Percentiles rank a stretch among this genome's conserved stretches.
These are phyloP conservation scores for Limnanthes douglasii DNA, from an alignment of 345 rosid species.

Conservation along the genomic window DNA sequence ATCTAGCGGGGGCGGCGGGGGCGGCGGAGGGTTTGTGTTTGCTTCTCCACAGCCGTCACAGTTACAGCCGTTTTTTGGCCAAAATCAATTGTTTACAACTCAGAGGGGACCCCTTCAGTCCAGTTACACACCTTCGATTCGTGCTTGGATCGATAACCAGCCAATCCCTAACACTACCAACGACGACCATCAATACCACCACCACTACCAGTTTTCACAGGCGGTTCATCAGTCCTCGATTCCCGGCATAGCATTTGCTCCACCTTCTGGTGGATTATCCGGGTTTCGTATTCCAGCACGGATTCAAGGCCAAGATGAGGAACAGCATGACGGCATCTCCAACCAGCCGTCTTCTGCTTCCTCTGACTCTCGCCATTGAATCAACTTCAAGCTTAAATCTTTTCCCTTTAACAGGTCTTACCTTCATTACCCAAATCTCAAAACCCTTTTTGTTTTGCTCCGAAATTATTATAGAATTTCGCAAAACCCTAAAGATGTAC, in stretches of 20 bases:
- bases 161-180: conserved; percentile 8
- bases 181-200: conserved; percentile 9
- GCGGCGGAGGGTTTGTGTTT: conserved; percentile 43
- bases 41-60: conserved; percentile 24
- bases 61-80: conserved; percentile 37
- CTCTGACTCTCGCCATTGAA: conserved; percentile 66
- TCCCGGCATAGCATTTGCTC: conserved; percentile 36
- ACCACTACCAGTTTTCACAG: conserved; percentile 19
- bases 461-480: background rate
- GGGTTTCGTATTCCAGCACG: conserved; percentile 84
- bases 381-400: conserved; percentile 5
- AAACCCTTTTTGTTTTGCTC: background rate
- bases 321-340: conserved; percentile 51
- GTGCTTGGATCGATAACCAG: conserved; percentile 56
- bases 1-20: conserved; percentile 19
- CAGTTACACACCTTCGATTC: conserved; percentile 64
- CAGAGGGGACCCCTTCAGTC: conserved; percentile 99
- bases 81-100: conserved; percentile 41
- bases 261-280: conserved; percentile 38
- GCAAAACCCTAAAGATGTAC: background rate
- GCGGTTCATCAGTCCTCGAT: conserved; percentile 23
- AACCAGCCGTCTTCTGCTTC: conserved; percentile 81
- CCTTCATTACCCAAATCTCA: background rate
- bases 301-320: conserved; percentile 81
- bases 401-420: conserved; percentile 29